phyloP scores from a whole-genome alignment of 2,329 filamentous ascomycete species.

The Fusarium scirpi region DNA sequence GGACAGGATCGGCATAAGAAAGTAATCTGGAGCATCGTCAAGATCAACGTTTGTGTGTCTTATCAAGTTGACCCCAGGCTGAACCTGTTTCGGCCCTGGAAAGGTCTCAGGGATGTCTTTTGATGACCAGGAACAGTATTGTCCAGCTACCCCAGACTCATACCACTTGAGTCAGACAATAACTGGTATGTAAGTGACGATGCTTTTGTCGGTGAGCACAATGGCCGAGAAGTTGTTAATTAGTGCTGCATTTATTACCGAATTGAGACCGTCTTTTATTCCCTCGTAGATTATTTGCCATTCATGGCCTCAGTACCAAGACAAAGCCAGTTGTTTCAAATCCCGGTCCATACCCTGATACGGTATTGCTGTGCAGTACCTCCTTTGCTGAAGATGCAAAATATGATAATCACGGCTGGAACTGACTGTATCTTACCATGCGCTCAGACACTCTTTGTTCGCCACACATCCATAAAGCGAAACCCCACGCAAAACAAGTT shows the following conservation, averaged over 20 bases:
- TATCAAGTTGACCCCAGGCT: slow-evolving; percentile 28
- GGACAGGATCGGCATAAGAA: slow-evolving; percentile 16
- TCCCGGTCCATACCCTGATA: neutral
- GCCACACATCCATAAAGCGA: slow-evolving; percentile 36
- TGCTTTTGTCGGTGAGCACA: slow-evolving; percentile 33
- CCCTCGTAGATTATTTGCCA: neutral
- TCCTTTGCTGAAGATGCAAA: slow-evolving; percentile 8
- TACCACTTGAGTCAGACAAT: slow-evolving; percentile 37
- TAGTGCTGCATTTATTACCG: neutral
- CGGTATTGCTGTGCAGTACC: neutral
- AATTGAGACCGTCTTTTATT: neutral
- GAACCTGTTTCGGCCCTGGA: slow-evolving; percentile 41
- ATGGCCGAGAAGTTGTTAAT: neutral
- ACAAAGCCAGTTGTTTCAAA: neutral
- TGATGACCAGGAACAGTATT: slow-evolving; percentile 18
- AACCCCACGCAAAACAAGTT: slow-evolving; percentile 21
- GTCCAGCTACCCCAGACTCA: slow-evolving; percentile 43
- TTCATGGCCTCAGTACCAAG: neutral
- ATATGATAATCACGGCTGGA: slow-evolving; percentile 31
- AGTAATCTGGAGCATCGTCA: slow-evolving; percentile 18
- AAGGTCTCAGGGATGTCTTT: slow-evolving; percentile 16
- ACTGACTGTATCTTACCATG: neutral
- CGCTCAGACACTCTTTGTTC: slow-evolving; percentile 31
- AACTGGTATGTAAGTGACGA: slow-evolving; percentile 36
- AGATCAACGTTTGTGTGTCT: slow-evolving; percentile 2